phyloP scores from a whole-genome alignment of 116 monocot species.

The Phalaenopsis hybrid region DNA sequence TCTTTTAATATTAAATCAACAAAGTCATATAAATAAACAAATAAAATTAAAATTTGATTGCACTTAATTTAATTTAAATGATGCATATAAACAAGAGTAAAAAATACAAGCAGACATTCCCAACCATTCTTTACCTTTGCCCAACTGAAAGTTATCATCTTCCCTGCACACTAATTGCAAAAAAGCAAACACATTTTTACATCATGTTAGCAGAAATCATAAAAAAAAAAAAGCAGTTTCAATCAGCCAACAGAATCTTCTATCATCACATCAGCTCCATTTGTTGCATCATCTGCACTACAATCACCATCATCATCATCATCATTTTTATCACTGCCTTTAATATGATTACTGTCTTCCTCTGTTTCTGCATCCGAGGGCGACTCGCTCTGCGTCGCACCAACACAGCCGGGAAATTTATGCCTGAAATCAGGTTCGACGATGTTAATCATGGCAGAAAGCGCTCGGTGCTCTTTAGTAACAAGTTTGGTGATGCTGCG shows the following conservation, averaged over 20 bases:
- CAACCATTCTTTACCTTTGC: too few relatives aligned
- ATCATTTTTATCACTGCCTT: slow-evolving; percentile 6
- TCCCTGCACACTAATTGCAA: too few relatives aligned
- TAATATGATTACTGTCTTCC: slow-evolving; percentile 28
- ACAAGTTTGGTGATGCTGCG: slow-evolving; percentile 5
- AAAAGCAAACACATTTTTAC: not conserved
- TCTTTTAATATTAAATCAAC: too few relatives aligned
- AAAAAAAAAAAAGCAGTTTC: not conserved
- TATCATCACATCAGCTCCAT: slow-evolving; percentile 20
- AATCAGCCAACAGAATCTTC: slow-evolving; percentile 35
- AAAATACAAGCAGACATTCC: too few relatives aligned
- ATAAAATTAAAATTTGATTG: too few relatives aligned
- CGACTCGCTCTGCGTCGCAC: slow-evolving; percentile 18
- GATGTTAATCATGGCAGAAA: slow-evolving; percentile 66
- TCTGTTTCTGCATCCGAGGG: slow-evolving; percentile 85
- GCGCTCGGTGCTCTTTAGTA: slow-evolving; percentile 30
- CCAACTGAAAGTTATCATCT: too few relatives aligned
- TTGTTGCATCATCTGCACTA: slow-evolving; percentile 9
- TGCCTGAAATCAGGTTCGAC: slow-evolving; percentile 60
- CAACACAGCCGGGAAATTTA: slow-evolving; percentile 18
- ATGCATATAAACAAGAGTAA: too few relatives aligned
- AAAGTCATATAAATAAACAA: too few relatives aligned
- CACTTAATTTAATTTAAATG: too few relatives aligned
- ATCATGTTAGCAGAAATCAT: not conserved
- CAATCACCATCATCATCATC: not conserved